phyloP scores from a whole-genome alignment of 108 stramenopile genomes.

The Cylindrotheca closterium region DNA sequence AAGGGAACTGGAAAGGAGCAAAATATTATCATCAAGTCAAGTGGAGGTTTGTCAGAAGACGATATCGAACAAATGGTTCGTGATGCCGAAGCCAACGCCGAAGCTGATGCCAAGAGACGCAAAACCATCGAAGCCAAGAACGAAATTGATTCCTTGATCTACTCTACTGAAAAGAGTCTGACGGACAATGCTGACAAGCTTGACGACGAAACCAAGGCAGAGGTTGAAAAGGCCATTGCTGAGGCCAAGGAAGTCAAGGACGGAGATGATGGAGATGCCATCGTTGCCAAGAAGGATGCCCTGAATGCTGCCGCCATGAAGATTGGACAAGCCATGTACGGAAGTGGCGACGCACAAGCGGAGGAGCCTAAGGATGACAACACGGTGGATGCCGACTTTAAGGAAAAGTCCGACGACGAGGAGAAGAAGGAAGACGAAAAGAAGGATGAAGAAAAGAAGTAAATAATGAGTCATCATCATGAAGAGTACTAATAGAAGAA shows the following conservation, averaged over 20 bases:
- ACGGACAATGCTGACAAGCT: conserved; percentile 94
- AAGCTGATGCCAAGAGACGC: conserved; percentile 91
- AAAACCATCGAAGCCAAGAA: conserved; percentile 95
- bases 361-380: conserved; percentile 84
- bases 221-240: conserved; percentile 89
- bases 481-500: too few species aligned
- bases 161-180: conserved; percentile 84
- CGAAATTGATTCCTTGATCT: conserved; percentile 94
- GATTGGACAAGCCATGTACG: conserved; percentile 99
- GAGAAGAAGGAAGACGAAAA: conserved; percentile 57
- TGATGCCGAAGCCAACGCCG: conserved; percentile 98
- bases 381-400: conserved; percentile 94
- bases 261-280: conserved; percentile 81
- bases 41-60: conserved; percentile 95
- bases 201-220: conserved; percentile 89
- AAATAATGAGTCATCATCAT: too few species aligned
- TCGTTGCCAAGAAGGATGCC: conserved; percentile 92
- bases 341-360: conserved; percentile 32
- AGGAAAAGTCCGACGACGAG: conserved; percentile 76
- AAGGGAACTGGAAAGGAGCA: conserved; percentile 99
- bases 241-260: conserved; percentile 88
- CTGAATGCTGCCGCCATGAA: conserved; percentile 92
- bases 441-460: conserved; percentile 34
- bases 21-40: conserved; percentile 95
- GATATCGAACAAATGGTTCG: conserved; percentile 99